Evolutionary conservation across 2,329 filamentous ascomycete species (phyloP), one percentile per base, ranked within the genome.

Genomic region (Talaromyces sp.): DNA sequence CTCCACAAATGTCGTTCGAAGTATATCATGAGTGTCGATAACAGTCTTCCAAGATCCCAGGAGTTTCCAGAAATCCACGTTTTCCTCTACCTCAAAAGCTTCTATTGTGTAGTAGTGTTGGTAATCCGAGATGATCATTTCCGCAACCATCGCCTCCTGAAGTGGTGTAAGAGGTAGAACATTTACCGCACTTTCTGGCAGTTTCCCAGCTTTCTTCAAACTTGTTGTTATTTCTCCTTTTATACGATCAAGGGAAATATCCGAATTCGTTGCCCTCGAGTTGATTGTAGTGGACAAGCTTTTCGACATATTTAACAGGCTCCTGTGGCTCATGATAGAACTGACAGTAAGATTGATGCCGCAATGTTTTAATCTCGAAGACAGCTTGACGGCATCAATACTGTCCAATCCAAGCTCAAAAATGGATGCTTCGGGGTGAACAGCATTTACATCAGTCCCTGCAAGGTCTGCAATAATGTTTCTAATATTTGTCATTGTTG

Each of bases 391-490:
- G 1, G 89, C 84, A 72, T 97, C 92, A 61, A 97, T 95, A 68
- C 92, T 96, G 77, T 97, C 93, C 7, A 97, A 81, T 0, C 92
- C 92, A 32, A 97, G 81, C 66, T 93, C 87, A 43, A 95, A 87
- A 11, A 97, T 84, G 0, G 88, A 88, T 0, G 85, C 85, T 7
- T 79, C 74, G 56, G 84, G 82, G 1, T 75, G 71, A 41, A 96
- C 77, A 0, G 80, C 74, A 1, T 79, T 70, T 3, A 74, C 70
- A 0, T 82, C 70, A 0, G 87, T 69, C 0, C 80, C 81, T 0
- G 87, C 84, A 5, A 96, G 76, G 0, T 69, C 67, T 1, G 88
- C 83, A 50, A 96, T 81, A 66, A 89, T 86, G 3, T 79, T 72
- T 27, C 84, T 83, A 7, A 96, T 76, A 0, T 64, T 65, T 1